Evolutionary conservation across 2,329 filamentous ascomycete species (phyloP).

Genomic region (Verticillium alfalfae): DNA sequence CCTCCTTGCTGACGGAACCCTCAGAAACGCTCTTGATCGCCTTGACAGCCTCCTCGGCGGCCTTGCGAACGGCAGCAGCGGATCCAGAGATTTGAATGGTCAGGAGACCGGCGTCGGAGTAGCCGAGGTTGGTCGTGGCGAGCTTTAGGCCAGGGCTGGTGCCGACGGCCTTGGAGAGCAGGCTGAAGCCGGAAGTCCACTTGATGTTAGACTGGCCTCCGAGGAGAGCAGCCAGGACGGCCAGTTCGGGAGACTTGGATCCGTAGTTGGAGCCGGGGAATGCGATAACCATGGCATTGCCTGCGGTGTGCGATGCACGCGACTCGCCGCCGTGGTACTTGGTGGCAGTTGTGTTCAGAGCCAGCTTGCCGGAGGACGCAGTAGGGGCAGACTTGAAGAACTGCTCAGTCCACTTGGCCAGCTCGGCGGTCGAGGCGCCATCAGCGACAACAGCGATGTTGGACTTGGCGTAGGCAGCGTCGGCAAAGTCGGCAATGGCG

Average conservation of each 20-base stretch:
- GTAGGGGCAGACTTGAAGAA: slow-evolving; percentile 76
- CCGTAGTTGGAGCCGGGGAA: slow-evolving; percentile 85
- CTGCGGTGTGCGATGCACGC: slow-evolving; percentile 69
- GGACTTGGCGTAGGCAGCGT: slow-evolving; percentile 76
- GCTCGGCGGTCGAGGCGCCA: slow-evolving; percentile 68
- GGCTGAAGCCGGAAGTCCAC: slow-evolving; percentile 89
- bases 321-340: slow-evolving; percentile 97
- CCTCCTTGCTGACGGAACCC: slow-evolving; percentile 73
- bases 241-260: slow-evolving; percentile 82
- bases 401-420: slow-evolving; percentile 85
- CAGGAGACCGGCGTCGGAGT: slow-evolving; percentile 92
- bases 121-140: slow-evolving; percentile 71
- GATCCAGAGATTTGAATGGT: slow-evolving; percentile 75
- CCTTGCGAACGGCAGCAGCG: slow-evolving; percentile 66
- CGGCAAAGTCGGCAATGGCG: slow-evolving; percentile 69
- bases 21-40: slow-evolving; percentile 75
- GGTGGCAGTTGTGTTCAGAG: slow-evolving; percentile 56
- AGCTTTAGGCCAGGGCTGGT: slow-evolving; percentile 61
- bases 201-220: slow-evolving; percentile 90
- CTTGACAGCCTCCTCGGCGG: slow-evolving; percentile 72
- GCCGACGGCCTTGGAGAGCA: slow-evolving; percentile 74
- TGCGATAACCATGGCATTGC: slow-evolving; percentile 82
- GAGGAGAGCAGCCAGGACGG: slow-evolving; percentile 81
- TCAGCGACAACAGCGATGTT: slow-evolving; percentile 92
- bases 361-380: slow-evolving; percentile 43